Evolutionary conservation across 2,329 filamentous ascomycete genomes (phyloP).

Genomic region (Aspergillus glaucus): DNA sequence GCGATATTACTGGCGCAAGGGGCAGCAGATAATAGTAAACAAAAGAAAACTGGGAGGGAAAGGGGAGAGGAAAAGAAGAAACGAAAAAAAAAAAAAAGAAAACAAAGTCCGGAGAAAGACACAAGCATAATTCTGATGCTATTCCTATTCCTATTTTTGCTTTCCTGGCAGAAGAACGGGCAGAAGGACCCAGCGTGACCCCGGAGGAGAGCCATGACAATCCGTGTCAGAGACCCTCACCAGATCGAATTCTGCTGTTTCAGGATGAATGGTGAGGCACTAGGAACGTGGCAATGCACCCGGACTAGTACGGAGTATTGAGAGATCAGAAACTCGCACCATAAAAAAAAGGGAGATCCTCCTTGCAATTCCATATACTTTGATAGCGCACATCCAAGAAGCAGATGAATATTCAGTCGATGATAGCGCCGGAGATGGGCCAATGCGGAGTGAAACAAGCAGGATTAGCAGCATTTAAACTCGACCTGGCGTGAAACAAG

Average conservation of each 20-base stretch:
- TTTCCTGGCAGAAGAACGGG: neutral
- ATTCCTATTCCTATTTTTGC: too few relatives aligned
- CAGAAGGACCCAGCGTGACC: neutral
- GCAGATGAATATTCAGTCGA: too few relatives aligned
- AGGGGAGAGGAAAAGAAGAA: neutral
- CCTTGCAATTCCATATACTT: too few relatives aligned
- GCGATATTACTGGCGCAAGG: neutral
- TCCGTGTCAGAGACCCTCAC: conserved; percentile 8
- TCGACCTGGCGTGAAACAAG: too few relatives aligned
- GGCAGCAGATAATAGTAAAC: neutral
- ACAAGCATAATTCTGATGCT: neutral
- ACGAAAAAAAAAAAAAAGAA: neutral
- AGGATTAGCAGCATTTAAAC: too few relatives aligned
- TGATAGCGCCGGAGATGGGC: too few relatives aligned
- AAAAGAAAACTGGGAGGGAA: neutral
- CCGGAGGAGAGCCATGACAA: conserved; percentile 10
- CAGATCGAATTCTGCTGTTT: conserved; percentile 11
- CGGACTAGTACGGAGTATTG: neutral
- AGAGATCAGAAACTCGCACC: neutral
- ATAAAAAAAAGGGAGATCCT: neutral
- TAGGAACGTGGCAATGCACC: conserved; percentile 2
- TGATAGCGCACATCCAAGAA: too few relatives aligned
- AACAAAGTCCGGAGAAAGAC: neutral
- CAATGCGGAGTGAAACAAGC: too few relatives aligned
- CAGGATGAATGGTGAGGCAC: conserved; percentile 17